phyloP scores from a whole-genome alignment of 202 grass and related monocot species.

The Panicum hallii region DNA sequence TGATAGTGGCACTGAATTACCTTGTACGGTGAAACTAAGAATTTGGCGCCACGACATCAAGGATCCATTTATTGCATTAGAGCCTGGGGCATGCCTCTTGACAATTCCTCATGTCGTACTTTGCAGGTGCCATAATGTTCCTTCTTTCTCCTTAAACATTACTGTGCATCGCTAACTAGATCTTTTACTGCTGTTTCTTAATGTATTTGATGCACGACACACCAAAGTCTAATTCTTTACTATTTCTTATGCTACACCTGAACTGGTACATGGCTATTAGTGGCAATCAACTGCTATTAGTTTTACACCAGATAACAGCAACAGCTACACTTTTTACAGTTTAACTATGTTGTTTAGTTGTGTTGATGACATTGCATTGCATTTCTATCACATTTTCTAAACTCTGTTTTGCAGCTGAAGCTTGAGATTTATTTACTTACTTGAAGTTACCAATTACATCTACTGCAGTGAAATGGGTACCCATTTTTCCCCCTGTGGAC shows the following conservation, averaged over 20 bases:
- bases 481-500: constrained; percentile 96
- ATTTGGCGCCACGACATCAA: constrained; percentile 89
- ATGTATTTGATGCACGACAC: constrained; percentile 7
- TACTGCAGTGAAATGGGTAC: constrained; percentile 98
- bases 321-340: not conserved
- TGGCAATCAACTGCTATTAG: constrained; percentile 6
- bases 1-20: constrained; percentile 71
- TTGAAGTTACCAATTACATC: constrained; percentile 39
- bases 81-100: constrained; percentile 59
- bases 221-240: constrained; percentile 30
- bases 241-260: constrained; percentile 29
- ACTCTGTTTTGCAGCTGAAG: not conserved
- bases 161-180: constrained; percentile 1
- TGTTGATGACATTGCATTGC: not conserved
- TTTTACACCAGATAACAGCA: constrained; percentile 10
- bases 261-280: constrained; percentile 28
- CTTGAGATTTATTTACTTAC: constrained; percentile 41
- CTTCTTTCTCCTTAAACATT: constrained; percentile 32
- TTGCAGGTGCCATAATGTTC: constrained; percentile 71
- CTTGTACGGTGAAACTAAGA: constrained; percentile 94
- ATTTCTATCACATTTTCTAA: constrained; percentile 17
- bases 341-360: not conserved
- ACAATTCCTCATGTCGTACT: constrained; percentile 95
- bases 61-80: constrained; percentile 57
- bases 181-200: constrained; percentile 11